Evolutionary conservation across 805 yeast genomes (phyloP), one percentile per base, ranked within the genome.

Genomic region (Kluyveromyces lactis): DNA sequence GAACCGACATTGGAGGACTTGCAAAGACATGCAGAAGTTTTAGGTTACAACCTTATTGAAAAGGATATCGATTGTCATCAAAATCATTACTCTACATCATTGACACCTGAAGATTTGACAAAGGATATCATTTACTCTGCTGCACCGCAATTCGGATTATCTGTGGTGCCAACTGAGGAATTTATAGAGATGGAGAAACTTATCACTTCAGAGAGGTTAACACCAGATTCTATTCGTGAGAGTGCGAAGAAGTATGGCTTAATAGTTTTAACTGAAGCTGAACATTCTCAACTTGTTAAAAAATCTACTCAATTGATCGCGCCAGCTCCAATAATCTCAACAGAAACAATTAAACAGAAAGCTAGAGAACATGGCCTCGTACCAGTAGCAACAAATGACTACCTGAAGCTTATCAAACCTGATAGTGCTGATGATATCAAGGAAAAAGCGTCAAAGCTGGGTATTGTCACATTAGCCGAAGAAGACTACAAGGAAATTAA

Each of bases 341-440:
- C 18, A 13, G 28, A 31, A 31, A 40, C 29, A 5, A 36, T 62
- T 3, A 36, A 48, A 18, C 50, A 48, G 21, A 51, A 51, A 27
- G 57, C 57, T 53, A 38, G 48, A 6, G 63, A 59, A 15, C 49
- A 52, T 27, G 68, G 64, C 5, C 44, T 66, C 36, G 58, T 62
- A 13, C 42, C 58, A 6, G 40, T 68, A 8, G 56, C 54, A 6
- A 49, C 52, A 23, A 53, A 53, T 9, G 64, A 64, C 23, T 60
- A 62, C 41, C 36, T 42, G 13, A 50, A 17, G 37, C 21, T 34
- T 16, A 24, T 42, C n/a, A 30, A 39, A 10, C 26, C 29, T 23
- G 40, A 28, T 7, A 41, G n/a, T 21, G n/a, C 37, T 12, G 39
- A 40, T 7, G 39, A 41, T 15, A 38, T 52, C 1, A 29, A 41